Evolutionary conservation across 306 rosid genomes (phyloP), one percentile per base, ranked within the genome.

Genomic region (Mimosa pudica): DNA sequence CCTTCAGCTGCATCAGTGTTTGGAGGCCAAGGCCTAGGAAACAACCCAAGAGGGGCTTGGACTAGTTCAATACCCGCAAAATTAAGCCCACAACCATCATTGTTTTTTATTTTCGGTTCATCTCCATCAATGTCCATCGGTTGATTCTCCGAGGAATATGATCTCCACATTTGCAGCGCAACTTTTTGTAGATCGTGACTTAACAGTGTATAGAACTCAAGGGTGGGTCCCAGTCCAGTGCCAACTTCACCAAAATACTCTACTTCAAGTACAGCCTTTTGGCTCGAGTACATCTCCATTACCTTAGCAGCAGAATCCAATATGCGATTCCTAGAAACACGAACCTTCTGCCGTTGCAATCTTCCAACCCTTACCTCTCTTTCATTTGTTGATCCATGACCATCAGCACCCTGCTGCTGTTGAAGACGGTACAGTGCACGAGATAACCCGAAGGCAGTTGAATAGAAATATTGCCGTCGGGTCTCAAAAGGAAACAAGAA

Each of bases 241-340:
- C 99, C 99, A 82, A 93, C 99, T 86, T 96, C 99, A 78, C 99
- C 99, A 86, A 96, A 96, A 85, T 96, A 96, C 85, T 96, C 99
- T 66, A 96, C 99, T 89, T 96, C 99, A 82, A 96, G 98, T 67
- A 96, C 97, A 70, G 98, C 97, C 86, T 96, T 96, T 75, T 96
- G 99, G 89, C 97, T 96, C 38, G 98, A 91, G 85, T 96, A 96
- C 98, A 96, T 90, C 88, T 96, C 99, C 99, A 96, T 96, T 67
- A 96, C 99, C 88, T 93, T 93, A 12, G 97, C 97, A 74, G 99
- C 99, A 73, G 99, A 96, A 86, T 96, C 98, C 87, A 96, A 84
- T 80, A 96, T 89, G 42, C 97, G 99, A 84, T 96, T 93, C 70
- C 99, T 86, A 10, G 99, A 93, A 36, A 96, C 98, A 70, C 99